These are phyloP conservation scores for Suillus variegatus DNA, from an alignment of 768 basidiomycete species.

Conservation along the genomic window DNA sequence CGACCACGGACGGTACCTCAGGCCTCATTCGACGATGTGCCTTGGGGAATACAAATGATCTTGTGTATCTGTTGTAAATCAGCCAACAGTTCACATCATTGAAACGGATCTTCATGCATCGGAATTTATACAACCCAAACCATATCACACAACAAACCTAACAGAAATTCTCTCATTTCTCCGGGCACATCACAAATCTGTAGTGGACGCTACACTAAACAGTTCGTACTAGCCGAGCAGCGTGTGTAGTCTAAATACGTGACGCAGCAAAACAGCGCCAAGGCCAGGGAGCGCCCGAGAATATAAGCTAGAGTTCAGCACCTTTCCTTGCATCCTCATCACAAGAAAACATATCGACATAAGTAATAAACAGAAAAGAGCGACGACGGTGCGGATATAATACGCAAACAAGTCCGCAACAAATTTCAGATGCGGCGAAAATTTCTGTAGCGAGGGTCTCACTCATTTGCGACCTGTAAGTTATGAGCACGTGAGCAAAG, in stretches of 20 bases:
- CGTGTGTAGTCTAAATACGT: not conserved
- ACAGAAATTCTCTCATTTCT: not conserved
- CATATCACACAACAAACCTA: not conserved
- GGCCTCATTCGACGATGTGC: not conserved
- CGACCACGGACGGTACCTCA: not conserved
- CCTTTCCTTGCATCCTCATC: not conserved
- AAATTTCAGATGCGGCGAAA: not conserved
- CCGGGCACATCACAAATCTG: not conserved
- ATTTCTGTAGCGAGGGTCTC: not conserved
- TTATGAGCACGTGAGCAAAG: not conserved
- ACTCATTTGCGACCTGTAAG: constrained; percentile 4
- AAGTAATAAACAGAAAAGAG: constrained; percentile 5
- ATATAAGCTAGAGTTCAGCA: not conserved
- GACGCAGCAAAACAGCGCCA: not conserved
- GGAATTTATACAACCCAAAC: not conserved
- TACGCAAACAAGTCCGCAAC: not conserved
- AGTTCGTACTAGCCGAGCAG: not conserved
- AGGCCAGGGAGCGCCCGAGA: not conserved
- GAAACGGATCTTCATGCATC: not conserved
- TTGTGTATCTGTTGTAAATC: not conserved
- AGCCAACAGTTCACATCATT: not conserved
- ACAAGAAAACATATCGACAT: not conserved
- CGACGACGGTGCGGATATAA: not conserved
- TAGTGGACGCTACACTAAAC: not conserved
- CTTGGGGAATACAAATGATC: not conserved